Evolutionary conservation across 768 basidiomycete species (phyloP).

Genomic region (Amanita pseudoporphyria): DNA sequence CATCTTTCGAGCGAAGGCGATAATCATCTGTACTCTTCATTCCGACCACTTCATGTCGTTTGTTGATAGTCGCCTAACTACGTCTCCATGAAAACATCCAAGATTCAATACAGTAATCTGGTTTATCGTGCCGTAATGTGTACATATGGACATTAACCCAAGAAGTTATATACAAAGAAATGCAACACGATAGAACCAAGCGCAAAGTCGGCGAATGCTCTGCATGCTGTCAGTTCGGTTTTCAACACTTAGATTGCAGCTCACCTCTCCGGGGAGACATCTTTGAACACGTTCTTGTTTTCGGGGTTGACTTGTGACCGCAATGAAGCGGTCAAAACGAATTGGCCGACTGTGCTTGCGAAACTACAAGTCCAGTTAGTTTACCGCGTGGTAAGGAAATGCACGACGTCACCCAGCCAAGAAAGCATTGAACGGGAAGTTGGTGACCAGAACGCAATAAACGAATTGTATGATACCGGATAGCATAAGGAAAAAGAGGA

Average conservation of each 20-base stretch:
- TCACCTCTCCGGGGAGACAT: constrained; percentile 89
- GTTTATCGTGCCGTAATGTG: neutral
- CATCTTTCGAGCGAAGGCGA: constrained; percentile 59
- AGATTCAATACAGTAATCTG: too few species aligned
- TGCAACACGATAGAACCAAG: constrained; percentile 90
- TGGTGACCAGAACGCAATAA: constrained; percentile 86
- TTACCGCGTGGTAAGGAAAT: neutral
- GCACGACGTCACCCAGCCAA: constrained; percentile 69
- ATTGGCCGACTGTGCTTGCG: constrained; percentile 89
- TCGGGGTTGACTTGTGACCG: constrained; percentile 87
- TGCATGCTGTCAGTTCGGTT: constrained; percentile 20
- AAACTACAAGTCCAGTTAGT: constrained; percentile 48
- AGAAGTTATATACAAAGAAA: constrained; percentile 98
- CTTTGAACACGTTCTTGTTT: constrained; percentile 76
- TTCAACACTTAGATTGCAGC: constrained; percentile 16
- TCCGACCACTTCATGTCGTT: too few species aligned
- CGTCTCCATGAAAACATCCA: too few species aligned
- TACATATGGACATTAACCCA: constrained; percentile 48
- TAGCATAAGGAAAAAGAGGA: constrained; percentile 86
- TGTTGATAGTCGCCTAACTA: too few species aligned
- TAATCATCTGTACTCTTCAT: constrained; percentile 7
- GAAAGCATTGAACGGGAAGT: constrained; percentile 97
- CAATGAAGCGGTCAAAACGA: constrained; percentile 88
- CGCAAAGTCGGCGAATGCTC: constrained; percentile 96
- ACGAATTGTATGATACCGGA: constrained; percentile 85